Base-by-base conservation (phyloP, 192 early-diverging fungal species). In the Coemansia aciculifera region DNA sequence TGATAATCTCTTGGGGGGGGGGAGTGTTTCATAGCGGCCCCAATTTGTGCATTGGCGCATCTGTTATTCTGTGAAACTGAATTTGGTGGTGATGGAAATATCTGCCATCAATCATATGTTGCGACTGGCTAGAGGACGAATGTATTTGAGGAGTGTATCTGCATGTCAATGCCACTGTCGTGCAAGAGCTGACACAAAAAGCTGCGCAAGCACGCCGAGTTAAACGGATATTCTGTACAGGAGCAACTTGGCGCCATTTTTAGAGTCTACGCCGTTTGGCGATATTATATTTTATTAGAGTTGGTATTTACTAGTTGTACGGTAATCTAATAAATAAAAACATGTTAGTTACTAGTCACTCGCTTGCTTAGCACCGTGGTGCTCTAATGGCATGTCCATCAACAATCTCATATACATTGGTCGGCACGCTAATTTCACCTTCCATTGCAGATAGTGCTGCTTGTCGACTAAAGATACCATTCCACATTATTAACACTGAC, bases 181-280 rank as follows among this genome's bases (percentile, higher is more conserved):
- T 71, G 9, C 81, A 83, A 10, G 83, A 85, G 4, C 39, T 96
- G n/a, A 67, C 89, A 12, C 80, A 36, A 87, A 65, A 76, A 85
- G 13, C 74, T 94, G n/a, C 27, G 27, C 27, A 27, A 27, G 27
- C 27, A 27, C 27, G 27, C 27, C 27, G 27, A 27, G 27, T 27
- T 27, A 0, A 27, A 27, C 73, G 72, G 3, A 69, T 71, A 96
- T 48, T 86, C 89, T 59, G 89, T 90, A 1, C 92, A 93, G 57
- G 95, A 95, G 75, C 84, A 87, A 60, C 71, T 92, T 34, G 88
- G 86, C 60, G 87, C 85, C 19, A 77, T 96, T 27, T 67, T 87
- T 67, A 74, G 88, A 89, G 12, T 51, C 88, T 13, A 82, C 86
- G 19, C 78, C 83, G 23, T 94, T 96, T 59, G 74, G 86, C 0